Percentiles rank a stretch among this genome's conserved stretches.
Evolutionary conservation across 257 asterid genomes (phyloP).

Genomic region (Jaltomata sinuosa): DNA sequence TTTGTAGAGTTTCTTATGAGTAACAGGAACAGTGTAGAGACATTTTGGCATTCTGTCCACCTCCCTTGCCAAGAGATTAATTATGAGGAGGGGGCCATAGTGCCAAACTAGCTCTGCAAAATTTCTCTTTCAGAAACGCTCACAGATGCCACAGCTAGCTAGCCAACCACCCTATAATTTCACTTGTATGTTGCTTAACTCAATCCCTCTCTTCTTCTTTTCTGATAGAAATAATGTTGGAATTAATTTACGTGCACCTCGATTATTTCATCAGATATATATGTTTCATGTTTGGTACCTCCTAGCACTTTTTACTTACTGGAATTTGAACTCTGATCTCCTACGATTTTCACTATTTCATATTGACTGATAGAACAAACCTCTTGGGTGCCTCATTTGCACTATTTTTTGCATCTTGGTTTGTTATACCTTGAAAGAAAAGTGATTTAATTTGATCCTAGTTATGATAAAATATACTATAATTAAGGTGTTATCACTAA

Average conservation of each 20-base stretch:
- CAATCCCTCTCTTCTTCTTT: too few species aligned
- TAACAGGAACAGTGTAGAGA: slow-evolving; percentile 35
- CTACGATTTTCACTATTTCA: neutral
- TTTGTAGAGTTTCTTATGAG: slow-evolving; percentile 19
- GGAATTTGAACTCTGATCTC: too few species aligned
- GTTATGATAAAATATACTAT: too few species aligned
- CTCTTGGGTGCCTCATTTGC: neutral
- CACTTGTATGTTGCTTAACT: neutral
- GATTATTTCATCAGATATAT: neutral
- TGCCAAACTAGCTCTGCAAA: slow-evolving; percentile 40
- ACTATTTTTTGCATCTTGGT: neutral
- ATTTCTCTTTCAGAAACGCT: slow-evolving; percentile 30
- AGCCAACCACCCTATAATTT: neutral
- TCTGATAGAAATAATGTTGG: neutral
- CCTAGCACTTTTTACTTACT: too few species aligned
- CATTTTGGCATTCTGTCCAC: slow-evolving; percentile 72
- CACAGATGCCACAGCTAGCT: neutral
- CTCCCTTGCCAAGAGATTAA: slow-evolving; percentile 15
- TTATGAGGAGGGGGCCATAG: slow-evolving; percentile 39
- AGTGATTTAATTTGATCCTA: neutral
- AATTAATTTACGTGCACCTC: neutral
- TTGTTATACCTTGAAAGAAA: too few species aligned
- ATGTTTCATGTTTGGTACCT: too few species aligned
- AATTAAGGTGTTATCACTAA: neutral
- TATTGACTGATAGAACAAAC: neutral